These are phyloP conservation scores for Eucalyptus coolabah DNA, from an alignment of 345 rosid species.

Conservation along the genomic window DNA sequence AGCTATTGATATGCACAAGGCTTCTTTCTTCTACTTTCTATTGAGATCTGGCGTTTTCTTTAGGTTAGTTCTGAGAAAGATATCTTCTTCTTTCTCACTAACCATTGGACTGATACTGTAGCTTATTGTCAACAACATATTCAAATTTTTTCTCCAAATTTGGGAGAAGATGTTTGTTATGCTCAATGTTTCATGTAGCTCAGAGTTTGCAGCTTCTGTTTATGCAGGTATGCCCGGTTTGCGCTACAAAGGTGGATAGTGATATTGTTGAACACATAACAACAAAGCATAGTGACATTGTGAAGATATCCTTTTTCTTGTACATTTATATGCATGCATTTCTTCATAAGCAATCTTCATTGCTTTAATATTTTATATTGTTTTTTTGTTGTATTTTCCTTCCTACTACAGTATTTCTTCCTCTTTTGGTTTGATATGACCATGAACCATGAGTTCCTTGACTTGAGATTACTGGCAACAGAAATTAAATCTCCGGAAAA, in stretches of 20 bases:
- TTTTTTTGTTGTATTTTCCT: neutral
- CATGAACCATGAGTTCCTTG: conserved; percentile 26
- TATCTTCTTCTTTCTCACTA: neutral
- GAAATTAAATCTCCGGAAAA: conserved; percentile 36
- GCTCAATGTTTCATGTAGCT: neutral
- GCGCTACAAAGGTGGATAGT: conserved; percentile 27
- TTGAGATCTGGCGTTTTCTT: neutral
- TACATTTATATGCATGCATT: neutral
- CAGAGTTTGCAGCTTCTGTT: neutral
- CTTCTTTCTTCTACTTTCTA: neutral
- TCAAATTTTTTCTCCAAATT: neutral
- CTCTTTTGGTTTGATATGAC: neutral
- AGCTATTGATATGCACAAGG: neutral
- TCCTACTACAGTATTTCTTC: neutral
- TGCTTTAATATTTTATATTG: neutral
- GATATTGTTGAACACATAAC: conserved; percentile 49
- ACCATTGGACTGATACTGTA: neutral
- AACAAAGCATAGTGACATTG: conserved; percentile 22
- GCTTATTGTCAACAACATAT: neutral
- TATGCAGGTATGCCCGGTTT: conserved; percentile 55
- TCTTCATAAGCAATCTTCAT: neutral
- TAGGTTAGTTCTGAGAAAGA: neutral
- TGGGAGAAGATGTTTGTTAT: neutral
- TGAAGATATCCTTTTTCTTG: conserved; percentile 46
- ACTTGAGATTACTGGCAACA: conserved; percentile 50